Percentiles rank a stretch among this genome's conserved stretches.
Conservation (phyloP, 176 grass and related monocot species). For the Bolboschoenus planiculmis region DNA sequence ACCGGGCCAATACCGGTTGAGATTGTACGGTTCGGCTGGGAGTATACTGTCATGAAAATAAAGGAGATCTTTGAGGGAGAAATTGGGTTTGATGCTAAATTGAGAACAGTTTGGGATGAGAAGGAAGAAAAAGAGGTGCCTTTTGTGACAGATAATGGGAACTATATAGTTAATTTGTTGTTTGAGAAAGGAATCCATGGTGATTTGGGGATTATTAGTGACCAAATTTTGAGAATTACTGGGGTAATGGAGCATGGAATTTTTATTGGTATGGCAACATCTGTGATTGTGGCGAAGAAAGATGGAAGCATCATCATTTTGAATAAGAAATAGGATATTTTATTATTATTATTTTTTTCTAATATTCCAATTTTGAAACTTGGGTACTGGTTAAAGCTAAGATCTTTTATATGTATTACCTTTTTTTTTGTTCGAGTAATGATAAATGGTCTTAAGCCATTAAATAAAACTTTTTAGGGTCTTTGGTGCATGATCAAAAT, state of each 20-base stretch:
- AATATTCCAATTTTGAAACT: not conserved
- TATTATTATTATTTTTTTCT: not conserved
- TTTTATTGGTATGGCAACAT: slow-evolving; percentile 68
- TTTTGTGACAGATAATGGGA: slow-evolving; percentile 65
- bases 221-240: slow-evolving; percentile 54
- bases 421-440: not conserved
- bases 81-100: slow-evolving; percentile 38
- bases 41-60: slow-evolving; percentile 33
- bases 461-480: not conserved
- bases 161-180: slow-evolving; percentile 72
- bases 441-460: slow-evolving; percentile 2
- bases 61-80: slow-evolving; percentile 37
- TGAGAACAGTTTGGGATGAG: slow-evolving; percentile 35
- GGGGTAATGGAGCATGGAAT: slow-evolving; percentile 83
- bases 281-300: slow-evolving; percentile 55
- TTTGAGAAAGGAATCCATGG: slow-evolving; percentile 50
- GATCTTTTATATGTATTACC: slow-evolving; percentile 2
- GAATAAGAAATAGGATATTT: slow-evolving; percentile 21
- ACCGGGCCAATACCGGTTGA: slow-evolving; percentile 62
- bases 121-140: slow-evolving; percentile 2
- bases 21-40: slow-evolving; percentile 49
- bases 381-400: not conserved
- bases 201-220: slow-evolving; percentile 47
- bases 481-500: too few species aligned
- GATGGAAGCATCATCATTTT: slow-evolving; percentile 36